Evolutionary conservation across 2,329 filamentous ascomycete genomes (phyloP).

Genomic region (Colletotrichum higginsianum): DNA sequence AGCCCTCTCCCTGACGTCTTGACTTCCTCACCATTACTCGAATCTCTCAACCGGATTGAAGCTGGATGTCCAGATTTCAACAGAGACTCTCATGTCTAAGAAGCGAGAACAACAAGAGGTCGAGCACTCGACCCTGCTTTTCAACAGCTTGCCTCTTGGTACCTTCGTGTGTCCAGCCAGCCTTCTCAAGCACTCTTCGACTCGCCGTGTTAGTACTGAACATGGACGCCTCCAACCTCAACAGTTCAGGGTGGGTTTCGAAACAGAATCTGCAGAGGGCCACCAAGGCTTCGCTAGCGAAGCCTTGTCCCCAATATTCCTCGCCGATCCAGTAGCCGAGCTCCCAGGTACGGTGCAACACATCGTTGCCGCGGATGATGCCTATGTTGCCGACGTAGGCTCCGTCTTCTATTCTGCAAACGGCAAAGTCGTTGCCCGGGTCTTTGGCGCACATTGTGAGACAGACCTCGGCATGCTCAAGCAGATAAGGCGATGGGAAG

Average conservation of each 20-base stretch:
- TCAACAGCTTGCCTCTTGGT: conserved; percentile 55
- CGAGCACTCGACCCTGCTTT: conserved; percentile 59
- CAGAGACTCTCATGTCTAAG: conserved; percentile 51
- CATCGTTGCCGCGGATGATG: conserved; percentile 53
- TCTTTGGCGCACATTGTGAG: conserved; percentile 42
- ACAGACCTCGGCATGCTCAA: conserved; percentile 49
- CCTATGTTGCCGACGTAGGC: conserved; percentile 60
- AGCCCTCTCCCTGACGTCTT: not conserved
- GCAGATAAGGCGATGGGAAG: conserved; percentile 46
- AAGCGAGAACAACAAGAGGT: conserved; percentile 56
- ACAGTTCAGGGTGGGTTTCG: conserved; percentile 55
- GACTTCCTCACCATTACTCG: not conserved
- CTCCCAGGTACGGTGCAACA: conserved; percentile 61
- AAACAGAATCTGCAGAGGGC: conserved; percentile 63
- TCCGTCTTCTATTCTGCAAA: conserved; percentile 52
- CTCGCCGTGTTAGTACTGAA: conserved; percentile 60
- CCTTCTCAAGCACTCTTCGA: conserved; percentile 57
- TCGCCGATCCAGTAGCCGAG: conserved; percentile 65
- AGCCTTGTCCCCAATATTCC: conserved; percentile 62
- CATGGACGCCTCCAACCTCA: conserved; percentile 58
- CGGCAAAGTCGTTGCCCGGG: conserved; percentile 51
- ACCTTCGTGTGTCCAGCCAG: conserved; percentile 62
- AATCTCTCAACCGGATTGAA: not conserved
- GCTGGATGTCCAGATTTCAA: conserved; percentile 2
- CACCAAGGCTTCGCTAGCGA: conserved; percentile 57